phyloP scores from a whole-genome alignment of 2,329 filamentous ascomycete genomes.

The Diaporthe sp. region DNA sequence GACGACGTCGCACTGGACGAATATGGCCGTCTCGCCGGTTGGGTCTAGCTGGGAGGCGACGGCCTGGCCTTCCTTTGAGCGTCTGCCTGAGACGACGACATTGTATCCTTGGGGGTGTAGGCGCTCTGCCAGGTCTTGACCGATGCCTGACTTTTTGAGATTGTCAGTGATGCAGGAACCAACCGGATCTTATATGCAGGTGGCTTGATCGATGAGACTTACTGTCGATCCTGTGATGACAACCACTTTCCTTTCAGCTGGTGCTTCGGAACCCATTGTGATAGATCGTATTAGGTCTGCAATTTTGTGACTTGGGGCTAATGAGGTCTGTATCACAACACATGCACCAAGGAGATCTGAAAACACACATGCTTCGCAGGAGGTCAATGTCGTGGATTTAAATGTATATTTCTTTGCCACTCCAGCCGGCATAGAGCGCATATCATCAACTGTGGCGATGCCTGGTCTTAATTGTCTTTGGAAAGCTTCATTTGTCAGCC shows the following conservation, averaged over 20 bases:
- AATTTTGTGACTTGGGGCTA: background rate
- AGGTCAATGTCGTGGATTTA: background rate
- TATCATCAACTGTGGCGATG: background rate
- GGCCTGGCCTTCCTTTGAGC: background rate
- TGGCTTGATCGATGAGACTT: background rate
- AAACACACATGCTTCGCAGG: background rate
- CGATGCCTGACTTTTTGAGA: background rate
- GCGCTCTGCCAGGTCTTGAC: background rate
- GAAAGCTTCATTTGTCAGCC: background rate
- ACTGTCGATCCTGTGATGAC: conserved; percentile 26
- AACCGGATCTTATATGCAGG: background rate
- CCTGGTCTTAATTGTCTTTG: no score
- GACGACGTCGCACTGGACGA: conserved; percentile 54
- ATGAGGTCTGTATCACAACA: background rate
- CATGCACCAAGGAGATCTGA: background rate
- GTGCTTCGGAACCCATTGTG: background rate
- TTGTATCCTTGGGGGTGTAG: conserved; percentile 6
- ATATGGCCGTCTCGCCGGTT: background rate
- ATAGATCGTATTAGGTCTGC: background rate
- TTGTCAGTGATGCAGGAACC: background rate
- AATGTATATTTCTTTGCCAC: background rate
- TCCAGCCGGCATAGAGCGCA: background rate
- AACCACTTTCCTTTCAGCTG: background rate
- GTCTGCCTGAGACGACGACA: conserved; percentile 11
- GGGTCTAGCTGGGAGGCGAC: background rate